These are phyloP conservation scores for Alternaria arborescens DNA, from an alignment of 2,329 filamentous ascomycete species.

Conservation along the genomic window DNA sequence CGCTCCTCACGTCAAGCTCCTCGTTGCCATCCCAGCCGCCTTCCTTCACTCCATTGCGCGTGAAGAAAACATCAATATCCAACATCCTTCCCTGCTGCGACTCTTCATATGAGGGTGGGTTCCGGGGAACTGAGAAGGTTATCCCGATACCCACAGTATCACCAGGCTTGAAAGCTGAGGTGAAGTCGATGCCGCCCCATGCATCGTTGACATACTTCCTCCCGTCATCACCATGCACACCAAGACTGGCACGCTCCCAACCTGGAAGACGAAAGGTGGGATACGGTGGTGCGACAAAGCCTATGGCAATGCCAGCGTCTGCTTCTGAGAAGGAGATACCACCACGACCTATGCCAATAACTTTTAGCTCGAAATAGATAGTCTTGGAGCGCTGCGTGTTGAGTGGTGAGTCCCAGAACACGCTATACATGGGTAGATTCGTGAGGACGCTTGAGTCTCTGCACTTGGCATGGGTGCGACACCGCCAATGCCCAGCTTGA, in stretches of 20 bases:
- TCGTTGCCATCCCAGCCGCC: constrained; percentile 78
- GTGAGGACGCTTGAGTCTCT: constrained; percentile 71
- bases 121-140: constrained; percentile 59
- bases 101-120: constrained; percentile 47
- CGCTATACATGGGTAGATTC: constrained; percentile 74
- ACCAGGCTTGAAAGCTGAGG: constrained; percentile 67
- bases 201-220: constrained; percentile 78
- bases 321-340: constrained; percentile 45
- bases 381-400: constrained; percentile 61
- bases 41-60: constrained; percentile 67
- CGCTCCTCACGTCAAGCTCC: constrained; percentile 72
- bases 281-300: constrained; percentile 77
- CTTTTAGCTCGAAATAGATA: constrained; percentile 76
- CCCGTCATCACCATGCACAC: constrained; percentile 82
- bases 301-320: constrained; percentile 69
- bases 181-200: constrained; percentile 76
- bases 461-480: constrained; percentile 55
- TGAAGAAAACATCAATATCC: constrained; percentile 73
- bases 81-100: constrained; percentile 43
- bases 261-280: constrained; percentile 80
- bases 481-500: constrained; percentile 52
- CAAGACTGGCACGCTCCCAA: constrained; percentile 79
- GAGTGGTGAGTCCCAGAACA: constrained; percentile 66
- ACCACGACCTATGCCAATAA: constrained; percentile 57
- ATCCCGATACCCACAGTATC: constrained; percentile 78